Evolutionary conservation across 257 asterid genomes (phyloP).

Genomic region (Forsythia viridissima): DNA sequence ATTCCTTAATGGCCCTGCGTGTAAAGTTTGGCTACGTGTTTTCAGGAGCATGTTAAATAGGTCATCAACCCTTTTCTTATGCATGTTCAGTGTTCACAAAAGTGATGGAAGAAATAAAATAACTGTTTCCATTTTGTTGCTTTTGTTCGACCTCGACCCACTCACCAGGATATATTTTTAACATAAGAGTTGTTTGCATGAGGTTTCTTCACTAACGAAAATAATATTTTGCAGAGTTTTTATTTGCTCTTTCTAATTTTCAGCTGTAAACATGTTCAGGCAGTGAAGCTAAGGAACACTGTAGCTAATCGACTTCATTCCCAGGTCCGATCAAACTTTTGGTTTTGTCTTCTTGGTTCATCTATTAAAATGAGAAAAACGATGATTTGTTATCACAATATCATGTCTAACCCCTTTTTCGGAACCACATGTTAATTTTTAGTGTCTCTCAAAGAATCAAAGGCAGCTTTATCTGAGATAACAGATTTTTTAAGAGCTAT

Average conservation of each 20-base stretch:
- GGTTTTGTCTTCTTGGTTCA: background rate
- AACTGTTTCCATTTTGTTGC: background rate
- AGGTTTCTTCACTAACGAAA: background rate
- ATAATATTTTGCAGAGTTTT: background rate
- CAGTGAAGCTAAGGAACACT: slow-evolving; percentile 59
- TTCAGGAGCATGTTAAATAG: background rate
- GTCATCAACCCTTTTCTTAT: background rate
- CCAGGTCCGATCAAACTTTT: slow-evolving; percentile 37
- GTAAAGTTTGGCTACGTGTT: background rate
- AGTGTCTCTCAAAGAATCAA: slow-evolving; percentile 62
- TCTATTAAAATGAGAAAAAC: background rate
- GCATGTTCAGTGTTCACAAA: background rate
- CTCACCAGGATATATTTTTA: background rate
- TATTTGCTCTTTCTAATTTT: slow-evolving; percentile 7
- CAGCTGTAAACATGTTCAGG: slow-evolving; percentile 35
- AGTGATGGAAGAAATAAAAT: background rate
- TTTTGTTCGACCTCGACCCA: background rate
- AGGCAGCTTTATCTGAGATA: slow-evolving; percentile 60
- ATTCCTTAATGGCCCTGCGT: background rate
- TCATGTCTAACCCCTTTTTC: background rate
- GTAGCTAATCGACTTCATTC: slow-evolving; percentile 40
- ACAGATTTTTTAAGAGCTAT: slow-evolving; percentile 53
- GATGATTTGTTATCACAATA: background rate
- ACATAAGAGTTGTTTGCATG: background rate
- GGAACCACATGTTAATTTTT: slow-evolving; percentile 17